phyloP scores from a whole-genome alignment of 2,329 filamentous ascomycete genomes.

The Calonectria ilicicola region DNA sequence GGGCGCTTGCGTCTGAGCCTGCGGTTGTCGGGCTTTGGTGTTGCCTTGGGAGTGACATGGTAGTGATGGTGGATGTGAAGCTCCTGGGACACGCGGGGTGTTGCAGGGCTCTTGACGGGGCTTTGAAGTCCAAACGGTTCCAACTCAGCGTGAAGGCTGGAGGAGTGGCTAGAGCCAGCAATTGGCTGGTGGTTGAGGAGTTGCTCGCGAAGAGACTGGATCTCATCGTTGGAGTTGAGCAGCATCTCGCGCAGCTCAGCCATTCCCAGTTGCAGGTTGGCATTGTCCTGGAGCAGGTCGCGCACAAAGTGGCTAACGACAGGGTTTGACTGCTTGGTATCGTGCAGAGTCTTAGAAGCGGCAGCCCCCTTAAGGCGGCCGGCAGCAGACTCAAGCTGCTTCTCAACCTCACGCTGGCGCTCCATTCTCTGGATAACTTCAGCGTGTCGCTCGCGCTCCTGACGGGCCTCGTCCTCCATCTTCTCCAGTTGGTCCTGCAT shows the following conservation, averaged over 20 bases:
- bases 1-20: conserved; percentile 80
- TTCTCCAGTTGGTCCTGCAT: conserved; percentile 89
- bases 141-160: conserved; percentile 79
- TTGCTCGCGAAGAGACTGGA: conserved; percentile 87
- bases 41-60: conserved; percentile 75
- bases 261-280: conserved; percentile 91
- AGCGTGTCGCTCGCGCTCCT: conserved; percentile 84
- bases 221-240: conserved; percentile 92
- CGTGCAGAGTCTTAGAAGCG: conserved; percentile 73
- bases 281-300: conserved; percentile 95
- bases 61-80: conserved; percentile 97
- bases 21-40: conserved; percentile 70
- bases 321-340: conserved; percentile 68
- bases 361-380: conserved; percentile 85
- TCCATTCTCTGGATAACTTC: conserved; percentile 89
- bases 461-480: conserved; percentile 85
- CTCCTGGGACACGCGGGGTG: conserved; percentile 69
- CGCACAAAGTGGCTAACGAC: conserved; percentile 97
- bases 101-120: conserved; percentile 26
- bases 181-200: conserved; percentile 82
- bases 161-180: conserved; percentile 49
- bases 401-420: conserved; percentile 83
- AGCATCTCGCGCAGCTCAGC: conserved; percentile 92
- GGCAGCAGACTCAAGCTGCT: conserved; percentile 83
- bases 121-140: conserved; percentile 50